phyloP scores from a whole-genome alignment of 768 basidiomycete genomes.

The Lentinula aciculospora region DNA sequence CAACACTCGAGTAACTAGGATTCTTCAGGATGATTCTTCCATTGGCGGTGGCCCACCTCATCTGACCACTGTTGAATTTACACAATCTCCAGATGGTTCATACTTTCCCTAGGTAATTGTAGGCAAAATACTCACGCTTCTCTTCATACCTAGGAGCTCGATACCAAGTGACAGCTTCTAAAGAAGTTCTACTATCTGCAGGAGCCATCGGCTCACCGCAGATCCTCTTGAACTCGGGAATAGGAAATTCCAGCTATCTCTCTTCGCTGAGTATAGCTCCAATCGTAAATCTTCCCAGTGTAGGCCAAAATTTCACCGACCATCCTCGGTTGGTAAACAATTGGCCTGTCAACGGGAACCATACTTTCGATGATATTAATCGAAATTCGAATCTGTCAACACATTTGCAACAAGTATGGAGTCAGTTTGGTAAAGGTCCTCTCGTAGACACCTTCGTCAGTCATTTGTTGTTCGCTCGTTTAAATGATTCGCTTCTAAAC shows the following conservation, averaged over 20 bases:
- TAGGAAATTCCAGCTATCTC: conserved; percentile 11
- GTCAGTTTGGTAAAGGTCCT: not conserved
- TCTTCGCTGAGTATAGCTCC: not conserved
- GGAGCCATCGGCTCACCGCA: conserved; percentile 18
- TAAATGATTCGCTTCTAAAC: not conserved
- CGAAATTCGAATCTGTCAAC: not conserved
- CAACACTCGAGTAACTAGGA: conserved; percentile 12
- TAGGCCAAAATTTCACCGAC: conserved; percentile 12
- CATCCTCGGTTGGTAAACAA: conserved; percentile 7
- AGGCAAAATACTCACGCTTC: not conserved
- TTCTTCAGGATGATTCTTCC: conserved; percentile 3
- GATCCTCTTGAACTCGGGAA: conserved; percentile 15
- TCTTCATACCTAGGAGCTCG: not conserved
- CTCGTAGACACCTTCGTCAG: conserved; percentile 7
- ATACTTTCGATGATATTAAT: conserved; percentile 5
- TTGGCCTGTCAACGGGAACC: conserved; percentile 4
- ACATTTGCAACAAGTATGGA: not conserved
- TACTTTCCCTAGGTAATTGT: not conserved
- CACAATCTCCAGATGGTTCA: not conserved
- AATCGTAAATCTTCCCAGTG: conserved; percentile 11
- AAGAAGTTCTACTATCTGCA: conserved; percentile 22
- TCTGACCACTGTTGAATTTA: conserved; percentile 1
- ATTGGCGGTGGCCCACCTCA: not conserved
- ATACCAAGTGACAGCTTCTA: conserved; percentile 11
- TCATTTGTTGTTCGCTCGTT: conserved; percentile 1